Percentiles rank a stretch among this genome's conserved stretches.
phyloP scores from a whole-genome alignment of 495 filamentous ascomycete species.

The Lasiosphaeria miniovina region DNA sequence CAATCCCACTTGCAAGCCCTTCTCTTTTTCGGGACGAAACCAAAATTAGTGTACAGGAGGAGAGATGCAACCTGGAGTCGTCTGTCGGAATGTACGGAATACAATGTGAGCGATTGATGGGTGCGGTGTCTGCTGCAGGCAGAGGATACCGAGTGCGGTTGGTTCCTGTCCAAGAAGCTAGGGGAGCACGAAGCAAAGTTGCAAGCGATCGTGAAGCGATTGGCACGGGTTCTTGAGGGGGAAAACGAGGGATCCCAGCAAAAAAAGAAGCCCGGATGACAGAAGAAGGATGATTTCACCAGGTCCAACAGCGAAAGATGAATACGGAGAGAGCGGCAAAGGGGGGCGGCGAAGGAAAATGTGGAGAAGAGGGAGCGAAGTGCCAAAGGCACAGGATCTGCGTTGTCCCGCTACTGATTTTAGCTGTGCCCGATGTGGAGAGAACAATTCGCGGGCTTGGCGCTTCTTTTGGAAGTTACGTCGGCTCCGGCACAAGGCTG shows the following conservation, averaged over 20 bases:
- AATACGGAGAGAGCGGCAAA: background rate
- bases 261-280: background rate
- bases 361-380: background rate
- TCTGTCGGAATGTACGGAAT: too few relatives aligned
- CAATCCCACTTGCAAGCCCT: too few relatives aligned
- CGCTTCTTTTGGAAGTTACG: background rate
- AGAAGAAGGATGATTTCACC: background rate
- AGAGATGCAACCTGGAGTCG: too few relatives aligned
- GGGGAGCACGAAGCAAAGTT: background rate
- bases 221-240: slow-evolving; percentile 1
- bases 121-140: too few relatives aligned
- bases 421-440: slow-evolving; percentile 4
- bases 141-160: too few relatives aligned
- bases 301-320: background rate
- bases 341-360: background rate
- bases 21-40: too few relatives aligned
- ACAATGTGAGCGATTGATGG: too few relatives aligned
- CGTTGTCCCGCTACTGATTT: background rate
- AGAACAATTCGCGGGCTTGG: background rate
- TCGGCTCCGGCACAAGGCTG: too few relatives aligned
- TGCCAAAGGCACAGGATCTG: slow-evolving; percentile 1
- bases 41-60: too few relatives aligned
- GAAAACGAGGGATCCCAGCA: slow-evolving; percentile 1
- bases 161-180: too few relatives aligned
- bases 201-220: background rate